A percentile compares a stretch with the other conserved stretches of the same genome.
Evolutionary conservation across 108 stramenopile genomes (phyloP).

Genomic region (Nitzschia palea): DNA sequence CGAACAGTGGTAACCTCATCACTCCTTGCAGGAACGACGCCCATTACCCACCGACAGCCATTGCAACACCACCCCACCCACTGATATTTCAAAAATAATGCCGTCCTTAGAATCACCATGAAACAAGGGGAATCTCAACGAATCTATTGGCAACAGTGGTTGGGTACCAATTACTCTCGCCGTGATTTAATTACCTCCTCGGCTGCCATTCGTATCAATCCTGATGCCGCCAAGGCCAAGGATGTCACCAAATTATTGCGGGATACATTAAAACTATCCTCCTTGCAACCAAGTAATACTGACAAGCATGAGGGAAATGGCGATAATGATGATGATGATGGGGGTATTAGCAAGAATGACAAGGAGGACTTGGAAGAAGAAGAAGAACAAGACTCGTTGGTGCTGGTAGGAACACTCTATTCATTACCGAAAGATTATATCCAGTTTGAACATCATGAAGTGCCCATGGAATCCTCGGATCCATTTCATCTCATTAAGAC

Average conservation of each 20-base stretch:
- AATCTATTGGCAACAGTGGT: conserved; percentile 60
- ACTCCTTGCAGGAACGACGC: too few relatives aligned
- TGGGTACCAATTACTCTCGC: background rate
- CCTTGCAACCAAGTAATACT: background rate
- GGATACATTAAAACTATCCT: conserved; percentile 35
- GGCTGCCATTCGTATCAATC: conserved; percentile 48
- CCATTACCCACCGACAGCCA: too few relatives aligned
- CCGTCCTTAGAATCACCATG: background rate
- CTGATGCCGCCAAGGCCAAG: conserved; percentile 34
- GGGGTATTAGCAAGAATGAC: background rate
- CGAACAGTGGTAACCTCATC: too few relatives aligned
- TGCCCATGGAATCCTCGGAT: background rate
- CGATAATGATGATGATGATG: background rate
- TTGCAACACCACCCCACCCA: too few relatives aligned
- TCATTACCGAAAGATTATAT: conserved; percentile 49
- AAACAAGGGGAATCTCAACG: conserved; percentile 46
- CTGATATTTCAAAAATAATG: background rate
- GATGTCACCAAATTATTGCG: conserved; percentile 56
- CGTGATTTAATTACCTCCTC: conserved; percentile 50
- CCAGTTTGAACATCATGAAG: conserved; percentile 44
- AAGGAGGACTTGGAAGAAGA: background rate
- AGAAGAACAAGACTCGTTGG: conserved; percentile 30
- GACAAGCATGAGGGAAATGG: background rate
- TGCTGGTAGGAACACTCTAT: conserved; percentile 57
- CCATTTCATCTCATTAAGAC: conserved; percentile 53